Evolutionary conservation across 1,284 basidiomycete species (phyloP).

Genomic region (Pseudozyma sp.): DNA sequence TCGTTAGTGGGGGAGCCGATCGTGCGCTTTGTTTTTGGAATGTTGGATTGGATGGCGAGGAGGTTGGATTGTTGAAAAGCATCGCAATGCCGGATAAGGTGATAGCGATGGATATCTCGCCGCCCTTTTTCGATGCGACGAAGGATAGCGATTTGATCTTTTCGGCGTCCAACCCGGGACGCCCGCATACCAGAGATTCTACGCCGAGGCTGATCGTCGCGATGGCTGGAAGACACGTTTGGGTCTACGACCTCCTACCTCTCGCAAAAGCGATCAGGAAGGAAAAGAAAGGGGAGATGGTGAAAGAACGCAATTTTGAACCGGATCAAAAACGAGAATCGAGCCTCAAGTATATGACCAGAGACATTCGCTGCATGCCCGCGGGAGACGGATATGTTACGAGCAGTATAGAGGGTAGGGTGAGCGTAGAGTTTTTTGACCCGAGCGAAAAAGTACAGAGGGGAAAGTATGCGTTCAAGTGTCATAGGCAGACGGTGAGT

Average conservation of each 20-base stretch:
- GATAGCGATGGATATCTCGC: slow-evolving; percentile 62
- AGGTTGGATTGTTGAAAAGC: slow-evolving; percentile 32
- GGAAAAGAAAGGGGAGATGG: slow-evolving; percentile 15
- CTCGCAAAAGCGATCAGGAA: slow-evolving; percentile 40
- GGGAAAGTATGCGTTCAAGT: slow-evolving; percentile 98
- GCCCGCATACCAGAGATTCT: slow-evolving; percentile 13
- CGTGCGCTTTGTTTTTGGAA: slow-evolving; percentile 57
- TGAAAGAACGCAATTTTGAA: slow-evolving; percentile 37
- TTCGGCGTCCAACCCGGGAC: slow-evolving; percentile 10
- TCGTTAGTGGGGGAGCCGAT: slow-evolving; percentile 56
- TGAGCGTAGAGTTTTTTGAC: slow-evolving; percentile 97
- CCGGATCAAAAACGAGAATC: slow-evolving; percentile 82
- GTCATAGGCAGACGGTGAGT: slow-evolving; percentile 84
- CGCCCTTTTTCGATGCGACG: slow-evolving; percentile 14
- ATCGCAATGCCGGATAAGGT: slow-evolving; percentile 60
- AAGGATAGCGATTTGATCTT: background rate
- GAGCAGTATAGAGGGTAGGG: slow-evolving; percentile 92
- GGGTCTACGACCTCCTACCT: slow-evolving; percentile 55
- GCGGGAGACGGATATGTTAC: slow-evolving; percentile 94
- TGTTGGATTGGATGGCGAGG: slow-evolving; percentile 12
- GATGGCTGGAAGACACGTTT: slow-evolving; percentile 57
- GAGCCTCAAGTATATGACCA: slow-evolving; percentile 93
- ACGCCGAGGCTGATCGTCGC: slow-evolving; percentile 60
- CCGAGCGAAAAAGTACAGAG: slow-evolving; percentile 78
- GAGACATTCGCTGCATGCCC: slow-evolving; percentile 88